Base-by-base conservation (phyloP, 225 moss, liverwort and hornwort genomes). In the Polytrichum commune region DNA sequence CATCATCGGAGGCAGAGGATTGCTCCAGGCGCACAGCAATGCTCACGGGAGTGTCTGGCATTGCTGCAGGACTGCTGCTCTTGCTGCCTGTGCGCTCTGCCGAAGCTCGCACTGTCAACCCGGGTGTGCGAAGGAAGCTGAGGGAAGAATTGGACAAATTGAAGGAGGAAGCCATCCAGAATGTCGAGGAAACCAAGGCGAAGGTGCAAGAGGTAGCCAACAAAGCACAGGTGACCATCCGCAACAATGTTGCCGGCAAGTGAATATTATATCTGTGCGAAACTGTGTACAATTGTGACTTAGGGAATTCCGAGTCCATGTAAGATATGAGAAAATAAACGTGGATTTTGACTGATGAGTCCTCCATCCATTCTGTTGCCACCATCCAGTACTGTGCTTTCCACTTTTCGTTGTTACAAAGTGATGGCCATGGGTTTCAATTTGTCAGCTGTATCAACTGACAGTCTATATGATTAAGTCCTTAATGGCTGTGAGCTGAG, bases 11-110 rank as follows among this genome's bases (percentile, higher is more conserved):
- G 71, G 64, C 29, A 1, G 63, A 60, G 5, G 60, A 60, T 9
- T 67, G 67, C 73, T 79, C 79, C 2, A 79, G 83, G 27, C 76
- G 83, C 58, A 76, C 76, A 32, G 79, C 64, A 29, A 68, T 83
- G 19, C 67, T 76, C 4, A 73, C 63, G 8, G 79, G 71, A 18
- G 79, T 46, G 64, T 73, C 63, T 54, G 82, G 68, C 13, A 33
- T 83, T 1, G 73, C 73, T 20, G 13, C 46, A 46, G 79, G 83
- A 33, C 73, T 83, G 27, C 58, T 73, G 32, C 57, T 76, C 64
- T 73, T 83, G 67, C 67, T 79, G 63, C 70, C 83, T 9, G 76
- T n/a, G 61, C 58, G 28, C 54, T 71, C 76, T 32, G 83, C 83
- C 27, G 83, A 79, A 73, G 29, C 74, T 20, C 83, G 75, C 33